Evolutionary conservation across 768 basidiomycete species (phyloP), one percentile per base, ranked within the genome.

Genomic region (Mycena rebaudengoi): DNA sequence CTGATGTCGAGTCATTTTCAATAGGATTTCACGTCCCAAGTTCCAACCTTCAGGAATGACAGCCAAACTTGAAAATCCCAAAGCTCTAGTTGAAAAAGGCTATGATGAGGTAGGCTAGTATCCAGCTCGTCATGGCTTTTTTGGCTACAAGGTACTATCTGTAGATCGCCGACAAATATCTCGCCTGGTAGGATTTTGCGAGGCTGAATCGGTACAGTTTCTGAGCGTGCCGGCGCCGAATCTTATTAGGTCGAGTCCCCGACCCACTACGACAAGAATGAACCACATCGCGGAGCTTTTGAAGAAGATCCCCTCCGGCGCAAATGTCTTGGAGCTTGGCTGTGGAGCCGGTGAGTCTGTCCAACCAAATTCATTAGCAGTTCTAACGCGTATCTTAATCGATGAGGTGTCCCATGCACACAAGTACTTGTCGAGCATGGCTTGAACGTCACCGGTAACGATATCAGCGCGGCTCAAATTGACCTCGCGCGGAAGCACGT

Each of bases 331-430:
- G 35, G 75, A 75, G 43, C 66, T 76, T 20, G 75, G 75, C 39
- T 76, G 75, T 45, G 75, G 74, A 7, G 72, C 74, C 3, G 75
- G 74, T n/a, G n/a, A n/a, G n/a, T n/a, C n/a, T n/a, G n/a, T n/a
- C n/a, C n/a, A n/a, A n/a, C n/a, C n/a, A n/a, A n/a, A n/a, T n/a
- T n/a, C n/a, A n/a, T n/a, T n/a, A n/a, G n/a, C n/a, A n/a, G n/a
- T n/a, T n/a, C n/a, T n/a, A n/a, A n/a, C n/a, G n/a, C n/a, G n/a
- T n/a, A n/a, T n/a, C n/a, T n/a, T n/a, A n/a, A n/a, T n/a, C n/a
- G n/a, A n/a, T n/a, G n/a, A n/a, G n/a, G n/a, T 21, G 67, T 74
- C 20, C 73, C 73, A 0, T 62, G 55, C 32, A 73, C 75, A 3
- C 73, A 71, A 44, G 28, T 60, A 1, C 69, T 75, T 21, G 45